Evolutionary conservation across 345 rosid species (phyloP).

Genomic region (Eucalyptus fibrosa): DNA sequence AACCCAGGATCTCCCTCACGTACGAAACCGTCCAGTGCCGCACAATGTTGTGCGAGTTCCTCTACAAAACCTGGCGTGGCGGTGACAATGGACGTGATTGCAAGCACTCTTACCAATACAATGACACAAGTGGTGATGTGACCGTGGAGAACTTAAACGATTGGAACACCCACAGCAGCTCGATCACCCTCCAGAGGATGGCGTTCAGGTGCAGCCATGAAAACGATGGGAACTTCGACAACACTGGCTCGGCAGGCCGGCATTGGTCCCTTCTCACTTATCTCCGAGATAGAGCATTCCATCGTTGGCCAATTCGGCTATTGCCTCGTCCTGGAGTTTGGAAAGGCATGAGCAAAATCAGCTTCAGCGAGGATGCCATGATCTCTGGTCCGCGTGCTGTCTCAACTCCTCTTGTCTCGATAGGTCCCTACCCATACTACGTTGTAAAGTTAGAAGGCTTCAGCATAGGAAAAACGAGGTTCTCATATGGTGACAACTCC

Average conservation of each 20-base stretch:
- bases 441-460: neutral
- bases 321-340: neutral
- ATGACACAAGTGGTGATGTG: neutral
- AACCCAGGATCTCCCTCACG: neutral
- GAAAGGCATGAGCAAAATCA: neutral
- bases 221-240: neutral
- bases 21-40: neutral
- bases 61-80: neutral
- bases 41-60: neutral
- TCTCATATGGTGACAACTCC: neutral
- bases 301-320: neutral
- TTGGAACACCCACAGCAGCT: neutral
- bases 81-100: neutral
- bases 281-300: neutral
- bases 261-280: neutral
- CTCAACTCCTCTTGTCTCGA: neutral
- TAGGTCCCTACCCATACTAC: neutral
- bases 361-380: neutral
- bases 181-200: neutral
- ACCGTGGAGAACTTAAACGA: neutral
- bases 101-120: neutral
- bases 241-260: neutral
- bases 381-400: neutral
- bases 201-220: neutral
- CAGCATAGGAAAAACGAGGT: neutral